Evolutionary conservation across 2,329 filamentous ascomycete species (phyloP).

Genomic region (Talaromyces verruculosus): DNA sequence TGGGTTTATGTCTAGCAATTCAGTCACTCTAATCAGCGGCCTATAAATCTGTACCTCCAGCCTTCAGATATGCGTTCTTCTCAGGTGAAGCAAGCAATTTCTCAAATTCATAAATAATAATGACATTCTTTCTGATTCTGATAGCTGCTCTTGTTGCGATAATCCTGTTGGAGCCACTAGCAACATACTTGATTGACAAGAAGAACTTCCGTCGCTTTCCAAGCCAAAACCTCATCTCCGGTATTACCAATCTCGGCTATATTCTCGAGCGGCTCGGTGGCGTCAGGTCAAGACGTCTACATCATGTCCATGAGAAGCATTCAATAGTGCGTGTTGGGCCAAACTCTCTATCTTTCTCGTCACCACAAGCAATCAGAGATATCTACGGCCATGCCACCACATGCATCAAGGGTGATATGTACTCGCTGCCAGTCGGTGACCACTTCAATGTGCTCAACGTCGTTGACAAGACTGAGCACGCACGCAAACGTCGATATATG

Average conservation of each 20-base stretch:
- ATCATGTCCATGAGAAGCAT: not conserved
- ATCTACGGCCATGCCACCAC: not conserved
- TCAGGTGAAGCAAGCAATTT: not conserved
- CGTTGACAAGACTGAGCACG: too few species aligned
- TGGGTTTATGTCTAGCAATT: too few species aligned
- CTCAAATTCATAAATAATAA: not conserved
- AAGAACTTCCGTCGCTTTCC: not conserved
- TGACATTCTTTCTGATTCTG: not conserved
- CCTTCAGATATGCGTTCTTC: not conserved
- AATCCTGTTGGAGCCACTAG: not conserved
- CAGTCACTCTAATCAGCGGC: too few species aligned
- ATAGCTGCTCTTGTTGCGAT: not conserved
- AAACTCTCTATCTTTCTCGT: not conserved
- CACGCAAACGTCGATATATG: too few species aligned
- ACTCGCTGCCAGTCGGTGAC: not conserved
- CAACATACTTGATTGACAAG: not conserved
- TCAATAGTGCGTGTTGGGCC: not conserved
- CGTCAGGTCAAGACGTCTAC: not conserved
- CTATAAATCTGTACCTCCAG: not conserved
- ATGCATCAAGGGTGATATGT: not conserved
- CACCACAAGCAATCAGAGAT: not conserved
- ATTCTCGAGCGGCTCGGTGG: not conserved
- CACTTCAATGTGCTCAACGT: too few species aligned
- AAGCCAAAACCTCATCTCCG: not conserved
- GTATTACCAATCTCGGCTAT: not conserved